A percentile compares a stretch with the other conserved stretches of the same genome.
Evolutionary conservation across 148 eudicot species (phyloP).

Genomic region (Rhododendron ovatum): DNA sequence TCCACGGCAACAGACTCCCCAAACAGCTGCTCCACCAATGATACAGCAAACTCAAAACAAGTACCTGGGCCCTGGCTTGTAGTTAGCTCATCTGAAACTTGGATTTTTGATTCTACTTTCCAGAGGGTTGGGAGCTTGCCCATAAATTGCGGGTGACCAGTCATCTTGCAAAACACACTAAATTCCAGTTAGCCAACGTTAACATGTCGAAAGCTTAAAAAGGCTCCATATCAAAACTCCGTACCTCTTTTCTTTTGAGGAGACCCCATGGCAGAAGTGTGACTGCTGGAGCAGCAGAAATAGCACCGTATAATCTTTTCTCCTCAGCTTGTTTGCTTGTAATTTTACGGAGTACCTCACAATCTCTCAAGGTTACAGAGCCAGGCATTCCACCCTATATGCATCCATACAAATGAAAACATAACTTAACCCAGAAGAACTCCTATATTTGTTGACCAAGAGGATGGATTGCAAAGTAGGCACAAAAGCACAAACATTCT

Average conservation of each 20-base stretch:
- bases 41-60: conserved; percentile 66
- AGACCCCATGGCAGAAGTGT: conserved; percentile 97
- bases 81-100: conserved; percentile 83
- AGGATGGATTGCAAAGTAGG: not conserved
- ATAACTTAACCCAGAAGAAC: not conserved
- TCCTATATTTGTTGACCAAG: not conserved
- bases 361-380: conserved; percentile 81
- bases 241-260: conserved; percentile 67
- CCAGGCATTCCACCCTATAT: conserved; percentile 99
- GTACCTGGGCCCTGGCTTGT: conserved; percentile 99
- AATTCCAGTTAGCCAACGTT: conserved; percentile 20
- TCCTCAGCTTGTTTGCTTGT: conserved; percentile 79
- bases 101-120: conserved; percentile 77
- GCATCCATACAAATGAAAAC: not conserved
- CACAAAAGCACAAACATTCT: not conserved
- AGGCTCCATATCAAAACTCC: not conserved
- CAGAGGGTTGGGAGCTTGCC: conserved; percentile 67
- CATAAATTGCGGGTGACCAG: conserved; percentile 95
- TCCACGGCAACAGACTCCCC: conserved; percentile 61
- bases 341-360: conserved; percentile 57
- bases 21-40: conserved; percentile 72
- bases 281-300: conserved; percentile 97
- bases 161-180: conserved; percentile 49
- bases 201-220: conserved; percentile 2
- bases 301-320: conserved; percentile 78